Percentiles rank a stretch among this genome's conserved stretches.
phyloP scores from a whole-genome alignment of 2,329 filamentous ascomycete genomes.

The Huntiella abstrusa region DNA sequence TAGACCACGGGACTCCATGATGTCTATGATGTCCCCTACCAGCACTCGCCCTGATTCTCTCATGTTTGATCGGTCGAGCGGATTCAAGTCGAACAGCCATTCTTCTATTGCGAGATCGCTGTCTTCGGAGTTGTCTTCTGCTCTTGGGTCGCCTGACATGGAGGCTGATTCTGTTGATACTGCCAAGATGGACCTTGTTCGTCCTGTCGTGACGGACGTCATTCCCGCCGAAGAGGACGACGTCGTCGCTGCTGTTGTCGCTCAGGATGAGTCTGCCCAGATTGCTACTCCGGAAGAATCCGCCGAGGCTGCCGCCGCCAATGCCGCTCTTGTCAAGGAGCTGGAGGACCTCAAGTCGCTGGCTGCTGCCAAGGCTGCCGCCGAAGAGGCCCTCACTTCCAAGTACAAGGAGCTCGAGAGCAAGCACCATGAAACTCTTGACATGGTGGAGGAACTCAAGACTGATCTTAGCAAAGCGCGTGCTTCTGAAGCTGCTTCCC shows the following conservation, averaged over 20 bases:
- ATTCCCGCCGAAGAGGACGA: slow-evolving; percentile 6
- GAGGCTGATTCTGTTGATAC: slow-evolving; percentile 27
- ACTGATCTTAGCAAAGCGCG: slow-evolving; percentile 67
- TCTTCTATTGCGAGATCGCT: slow-evolving; percentile 70
- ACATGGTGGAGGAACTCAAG: slow-evolving; percentile 81
- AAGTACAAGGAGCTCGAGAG: slow-evolving; percentile 71
- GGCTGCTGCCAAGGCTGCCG: slow-evolving; percentile 57
- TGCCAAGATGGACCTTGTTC: slow-evolving; percentile 21
- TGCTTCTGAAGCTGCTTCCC: slow-evolving; percentile 37
- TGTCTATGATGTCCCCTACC: slow-evolving; percentile 32
- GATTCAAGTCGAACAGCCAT: slow-evolving; percentile 44
- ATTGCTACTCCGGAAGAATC: neutral
- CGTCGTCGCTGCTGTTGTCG: neutral
- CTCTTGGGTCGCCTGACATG: slow-evolving; percentile 53
- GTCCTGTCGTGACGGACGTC: slow-evolving; percentile 6
- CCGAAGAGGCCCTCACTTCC: slow-evolving; percentile 51
- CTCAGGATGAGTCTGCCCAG: neutral
- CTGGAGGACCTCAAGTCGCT: slow-evolving; percentile 51
- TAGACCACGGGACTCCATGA: slow-evolving; percentile 33
- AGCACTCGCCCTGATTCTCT: slow-evolving; percentile 55
- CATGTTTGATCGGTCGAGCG: slow-evolving; percentile 62
- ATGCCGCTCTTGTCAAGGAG: slow-evolving; percentile 39
- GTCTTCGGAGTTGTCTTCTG: slow-evolving; percentile 83
- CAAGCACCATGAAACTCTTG: slow-evolving; percentile 63
- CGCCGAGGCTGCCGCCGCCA: slow-evolving; percentile 2